Evolutionary conservation across 139 green algal species (phyloP), one percentile per base, ranked within the genome.

Genomic region (Picochlorum sp.): DNA sequence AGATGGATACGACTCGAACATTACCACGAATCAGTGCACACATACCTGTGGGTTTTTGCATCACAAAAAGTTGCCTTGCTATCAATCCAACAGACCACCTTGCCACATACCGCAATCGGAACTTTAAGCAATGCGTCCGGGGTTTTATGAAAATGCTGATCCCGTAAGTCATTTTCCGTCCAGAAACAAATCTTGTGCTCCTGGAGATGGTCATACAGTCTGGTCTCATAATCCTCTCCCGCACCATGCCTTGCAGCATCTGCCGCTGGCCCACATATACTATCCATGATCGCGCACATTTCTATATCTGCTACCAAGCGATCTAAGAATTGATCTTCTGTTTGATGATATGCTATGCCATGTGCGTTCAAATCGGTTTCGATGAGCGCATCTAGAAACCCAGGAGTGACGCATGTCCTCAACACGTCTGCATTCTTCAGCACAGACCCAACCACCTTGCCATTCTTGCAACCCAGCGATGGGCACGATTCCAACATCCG

Each of bases 31-130:
- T 54, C 18, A 7, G 5, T 20, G 16, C 47, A 54, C 7, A 30
- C 47, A 21, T 21, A 54, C 47, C n/a, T 20, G 47, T 54, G 47
- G 18, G n/a, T 26, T 37, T 77, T 68, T 15, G 81, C 75, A 65
- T 95, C 86, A 2, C 87, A 84, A 86, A 96, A 97, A 9, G 82
- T 91, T 13, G 90, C 90, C 77, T 97, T 97, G 85, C 78, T 90
- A 82, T 97, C 90, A 55, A 97, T 91, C 90, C 90, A 97, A 62
- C 86, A 75, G 16, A 97, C 83, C 0, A 95, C 51, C 10, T 68
- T 72, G 2, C 77, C 79, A n/a, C 56, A 26, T 45, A 91, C 73
- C 13, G 70, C 66, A 14, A 95, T 77, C 0, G 86, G 86, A 16
- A 95, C 86, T 76, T 92, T 75, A 45, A 96, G 72, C 68, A 81